These are phyloP conservation scores for Falciphora oryzae DNA, from an alignment of 2,329 filamentous ascomycete species.

Conservation along the genomic window DNA sequence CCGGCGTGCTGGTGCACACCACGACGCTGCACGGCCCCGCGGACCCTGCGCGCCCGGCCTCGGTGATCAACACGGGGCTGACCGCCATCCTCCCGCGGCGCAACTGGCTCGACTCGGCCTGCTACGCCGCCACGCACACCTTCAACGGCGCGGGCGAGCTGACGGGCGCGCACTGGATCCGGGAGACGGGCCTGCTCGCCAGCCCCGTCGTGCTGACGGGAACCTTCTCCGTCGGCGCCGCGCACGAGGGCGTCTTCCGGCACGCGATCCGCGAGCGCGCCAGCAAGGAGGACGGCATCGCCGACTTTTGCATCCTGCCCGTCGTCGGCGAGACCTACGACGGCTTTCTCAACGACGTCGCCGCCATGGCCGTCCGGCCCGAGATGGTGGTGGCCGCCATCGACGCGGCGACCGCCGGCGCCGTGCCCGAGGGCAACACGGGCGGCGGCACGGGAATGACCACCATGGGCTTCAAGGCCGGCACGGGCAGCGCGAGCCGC, in stretches of 20 bases:
- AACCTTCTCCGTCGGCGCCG: conserved; percentile 50
- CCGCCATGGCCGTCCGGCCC: conserved; percentile 47
- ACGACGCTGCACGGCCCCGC: conserved; percentile 13
- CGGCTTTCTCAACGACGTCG: conserved; percentile 53
- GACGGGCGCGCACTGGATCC: conserved; percentile 56
- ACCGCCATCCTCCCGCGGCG: conserved; percentile 42
- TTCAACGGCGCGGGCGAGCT: conserved; percentile 62
- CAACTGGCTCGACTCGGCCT: conserved; percentile 38
- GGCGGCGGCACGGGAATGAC: conserved; percentile 66
- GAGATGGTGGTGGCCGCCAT: conserved; percentile 50
- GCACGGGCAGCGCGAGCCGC: conserved; percentile 57
- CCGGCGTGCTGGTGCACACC: conserved; percentile 41
- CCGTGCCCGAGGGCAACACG: conserved; percentile 53
- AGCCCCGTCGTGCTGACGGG: conserved; percentile 57
- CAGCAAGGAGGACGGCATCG: conserved; percentile 27
- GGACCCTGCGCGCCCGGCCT: background rate
- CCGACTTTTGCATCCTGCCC: conserved; percentile 50
- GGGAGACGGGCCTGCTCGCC: conserved; percentile 53
- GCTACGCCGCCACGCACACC: conserved; percentile 47
- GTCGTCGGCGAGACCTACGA: conserved; percentile 60
- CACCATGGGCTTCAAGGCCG: conserved; percentile 61
- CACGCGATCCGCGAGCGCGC: conserved; percentile 42
- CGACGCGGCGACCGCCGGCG: conserved; percentile 39
- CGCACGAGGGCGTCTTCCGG: conserved; percentile 53
- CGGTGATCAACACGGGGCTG: conserved; percentile 40